A percentile compares a stretch with the other conserved stretches of the same genome.
phyloP scores from a whole-genome alignment of 345 rosid species.

The Gossypium arboreum region DNA sequence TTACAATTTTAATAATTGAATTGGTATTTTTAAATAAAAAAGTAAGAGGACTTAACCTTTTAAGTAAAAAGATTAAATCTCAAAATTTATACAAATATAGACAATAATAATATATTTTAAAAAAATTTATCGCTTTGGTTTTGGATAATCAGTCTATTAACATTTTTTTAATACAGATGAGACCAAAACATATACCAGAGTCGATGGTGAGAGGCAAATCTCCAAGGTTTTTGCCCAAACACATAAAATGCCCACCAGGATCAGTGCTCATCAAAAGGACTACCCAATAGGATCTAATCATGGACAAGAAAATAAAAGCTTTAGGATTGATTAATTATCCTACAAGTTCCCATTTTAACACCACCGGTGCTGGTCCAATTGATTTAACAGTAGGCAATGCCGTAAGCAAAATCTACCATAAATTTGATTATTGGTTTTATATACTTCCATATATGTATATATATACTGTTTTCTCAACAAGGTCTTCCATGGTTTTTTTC shows the following conservation, averaged over 20 bases:
- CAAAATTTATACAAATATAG: no score
- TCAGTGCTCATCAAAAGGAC: constrained; percentile 11
- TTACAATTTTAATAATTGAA: no score
- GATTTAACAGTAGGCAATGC: not conserved
- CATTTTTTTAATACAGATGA: not conserved
- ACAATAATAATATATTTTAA: no score
- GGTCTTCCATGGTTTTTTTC: not conserved
- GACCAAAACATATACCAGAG: not conserved
- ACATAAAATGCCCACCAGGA: constrained; percentile 7
- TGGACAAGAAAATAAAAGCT: not conserved
- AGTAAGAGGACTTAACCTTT: no score
- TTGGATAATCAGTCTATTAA: no score
- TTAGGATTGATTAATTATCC: not conserved
- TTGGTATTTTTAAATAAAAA: no score
- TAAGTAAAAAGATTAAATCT: no score
- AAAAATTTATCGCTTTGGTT: no score
- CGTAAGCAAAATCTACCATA: not conserved
- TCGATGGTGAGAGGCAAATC: not conserved
- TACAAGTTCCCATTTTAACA: not conserved
- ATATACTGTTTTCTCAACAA: not conserved
- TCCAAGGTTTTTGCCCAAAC: not conserved
- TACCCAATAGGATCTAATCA: not conserved
- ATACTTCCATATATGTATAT: not conserved
- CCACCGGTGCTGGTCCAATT: not conserved
- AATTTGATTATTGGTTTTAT: no score